A percentile compares a stretch with the other conserved stretches of the same genome.
phyloP scores from a whole-genome alignment of 1,284 basidiomycete genomes.

The Mycena citricolor region DNA sequence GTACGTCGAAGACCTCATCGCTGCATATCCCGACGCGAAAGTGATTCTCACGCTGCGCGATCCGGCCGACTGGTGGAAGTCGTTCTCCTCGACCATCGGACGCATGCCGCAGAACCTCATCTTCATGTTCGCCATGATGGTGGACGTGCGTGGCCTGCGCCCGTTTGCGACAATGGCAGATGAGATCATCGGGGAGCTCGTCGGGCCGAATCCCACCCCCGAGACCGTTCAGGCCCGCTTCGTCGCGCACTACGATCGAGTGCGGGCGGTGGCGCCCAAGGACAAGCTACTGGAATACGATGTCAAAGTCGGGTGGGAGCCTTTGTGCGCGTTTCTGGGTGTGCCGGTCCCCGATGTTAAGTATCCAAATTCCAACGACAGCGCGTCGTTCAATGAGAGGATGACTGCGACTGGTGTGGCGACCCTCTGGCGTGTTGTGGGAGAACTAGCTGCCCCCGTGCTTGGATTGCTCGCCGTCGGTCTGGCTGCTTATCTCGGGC shows the following conservation, averaged over 20 bases:
- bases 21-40: slow-evolving; percentile 5
- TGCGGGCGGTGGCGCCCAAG: slow-evolving; percentile 3
- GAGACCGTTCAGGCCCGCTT: not conserved
- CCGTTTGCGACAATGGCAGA: not conserved
- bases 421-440: too few relatives aligned
- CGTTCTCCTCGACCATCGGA: slow-evolving; percentile 2
- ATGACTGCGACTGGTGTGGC: too few relatives aligned
- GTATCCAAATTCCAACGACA: too few relatives aligned
- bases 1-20: slow-evolving; percentile 2
- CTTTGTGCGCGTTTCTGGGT: slow-evolving; percentile 8
- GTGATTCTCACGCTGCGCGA: slow-evolving; percentile 5
- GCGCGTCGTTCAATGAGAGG: too few relatives aligned
- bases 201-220: not conserved
- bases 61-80: slow-evolving; percentile 3
- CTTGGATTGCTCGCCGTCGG: too few relatives aligned
- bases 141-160: not conserved
- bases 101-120: not conserved
- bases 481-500: too few relatives aligned
- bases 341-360: too few relatives aligned
- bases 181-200: not conserved
- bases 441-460: too few relatives aligned
- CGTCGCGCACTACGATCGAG: not conserved
- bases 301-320: slow-evolving; percentile 5
- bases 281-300: slow-evolving; percentile 6
- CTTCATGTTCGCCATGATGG: not conserved